Evolutionary conservation across 768 basidiomycete genomes (phyloP).

Genomic region (Mycena indigotica): DNA sequence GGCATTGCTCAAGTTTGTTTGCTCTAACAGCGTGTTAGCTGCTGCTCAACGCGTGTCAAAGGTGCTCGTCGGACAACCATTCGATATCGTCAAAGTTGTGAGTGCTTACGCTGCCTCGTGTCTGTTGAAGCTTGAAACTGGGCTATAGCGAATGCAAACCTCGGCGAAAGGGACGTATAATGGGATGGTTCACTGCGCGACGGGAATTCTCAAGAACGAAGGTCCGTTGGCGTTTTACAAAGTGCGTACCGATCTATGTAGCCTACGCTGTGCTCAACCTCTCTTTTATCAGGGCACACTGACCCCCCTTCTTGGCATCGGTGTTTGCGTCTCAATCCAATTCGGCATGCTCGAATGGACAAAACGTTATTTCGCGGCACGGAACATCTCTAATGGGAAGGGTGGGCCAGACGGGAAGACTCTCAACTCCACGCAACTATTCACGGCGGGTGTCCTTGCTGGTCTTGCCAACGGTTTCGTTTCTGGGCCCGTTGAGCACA

Average conservation of each 20-base stretch:
- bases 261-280: no score
- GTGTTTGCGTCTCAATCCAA: conserved; percentile 94
- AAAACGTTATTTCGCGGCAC: conserved; percentile 74
- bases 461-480: conserved; percentile 91
- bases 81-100: conserved; percentile 97
- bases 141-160: conserved; percentile 86
- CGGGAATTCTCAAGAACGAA: conserved; percentile 88
- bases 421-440: conserved; percentile 66
- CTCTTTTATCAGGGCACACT: conserved; percentile 81
- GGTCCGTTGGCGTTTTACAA: conserved; percentile 96
- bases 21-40: conserved; percentile 10
- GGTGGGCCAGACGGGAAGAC: conserved; percentile 69
- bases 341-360: conserved; percentile 87
- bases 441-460: conserved; percentile 77
- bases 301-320: conserved; percentile 88
- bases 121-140: conserved; percentile 2
- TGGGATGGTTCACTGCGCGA: conserved; percentile 87
- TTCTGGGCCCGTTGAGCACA: conserved; percentile 95
- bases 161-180: conserved; percentile 85
- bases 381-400: conserved; percentile 57
- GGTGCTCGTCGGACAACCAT: conserved; percentile 92
- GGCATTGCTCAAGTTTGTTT: conserved; percentile 78
- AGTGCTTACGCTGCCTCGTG: conserved; percentile 43
- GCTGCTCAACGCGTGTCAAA: conserved; percentile 32
- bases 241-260: no score